These are phyloP conservation scores for Cyclotella choctawhatcheeana DNA, from an alignment of 108 stramenopile genomes.

Conservation along the genomic window DNA sequence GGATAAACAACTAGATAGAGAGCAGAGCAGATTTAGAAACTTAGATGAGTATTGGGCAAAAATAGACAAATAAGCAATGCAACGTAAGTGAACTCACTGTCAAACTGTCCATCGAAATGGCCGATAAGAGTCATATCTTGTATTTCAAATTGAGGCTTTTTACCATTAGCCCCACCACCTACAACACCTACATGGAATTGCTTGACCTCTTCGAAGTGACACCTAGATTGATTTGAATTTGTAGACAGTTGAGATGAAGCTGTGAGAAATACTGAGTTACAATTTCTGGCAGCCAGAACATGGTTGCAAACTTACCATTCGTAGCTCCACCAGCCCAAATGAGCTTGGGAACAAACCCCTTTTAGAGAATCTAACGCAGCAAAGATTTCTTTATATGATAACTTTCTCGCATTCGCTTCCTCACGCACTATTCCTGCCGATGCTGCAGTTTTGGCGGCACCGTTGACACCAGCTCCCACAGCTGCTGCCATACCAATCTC, in stretches of 20 bases:
- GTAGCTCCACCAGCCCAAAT: slow-evolving; percentile 90
- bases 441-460: slow-evolving; percentile 6
- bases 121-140: slow-evolving; percentile 66
- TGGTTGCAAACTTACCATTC: too few relatives aligned
- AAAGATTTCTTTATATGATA: slow-evolving; percentile 15
- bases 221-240: too few relatives aligned
- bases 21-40: too few relatives aligned
- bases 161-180: background rate
- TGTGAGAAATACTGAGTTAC: too few relatives aligned
- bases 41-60: too few relatives aligned
- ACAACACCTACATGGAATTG: slow-evolving; percentile 80
- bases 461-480: slow-evolving; percentile 31
- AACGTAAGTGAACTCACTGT: too few relatives aligned
- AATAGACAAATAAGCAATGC: too few relatives aligned
- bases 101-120: slow-evolving; percentile 34
- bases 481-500: slow-evolving; percentile 35
- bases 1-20: slow-evolving; percentile 40
- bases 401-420: background rate
- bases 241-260: too few relatives aligned
- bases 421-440: background rate
- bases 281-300: too few relatives aligned
- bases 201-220: slow-evolving; percentile 60
- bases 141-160: slow-evolving; percentile 28
- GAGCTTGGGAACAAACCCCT: slow-evolving; percentile 73
- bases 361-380: slow-evolving; percentile 37